Base-by-base conservation (phyloP, 2,329 filamentous ascomycete genomes). In the Xylogone sp. region DNA sequence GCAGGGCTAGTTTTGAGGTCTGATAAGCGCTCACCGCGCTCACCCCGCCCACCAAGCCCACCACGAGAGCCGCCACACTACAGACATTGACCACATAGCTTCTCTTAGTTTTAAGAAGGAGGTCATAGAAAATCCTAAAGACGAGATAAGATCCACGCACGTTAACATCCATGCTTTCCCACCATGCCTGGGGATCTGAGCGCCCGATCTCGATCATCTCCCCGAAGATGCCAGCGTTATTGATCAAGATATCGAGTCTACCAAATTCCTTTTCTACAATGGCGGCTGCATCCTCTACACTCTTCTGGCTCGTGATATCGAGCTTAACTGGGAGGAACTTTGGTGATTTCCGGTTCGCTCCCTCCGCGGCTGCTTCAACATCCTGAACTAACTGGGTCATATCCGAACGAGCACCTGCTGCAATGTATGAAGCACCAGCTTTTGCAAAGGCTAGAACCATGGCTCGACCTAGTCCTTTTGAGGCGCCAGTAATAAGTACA, bases 401-500 rank as follows among this genome's bases (percentile, higher is more conserved):
- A 4, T 67, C 59, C 2, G 75, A 78, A 20, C 82, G 75, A 1
- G 79, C 81, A 6, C 68, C 74, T 19, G 85, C 68, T n/a, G 75
- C 75, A 50, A 86, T 79, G 22, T 67, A 63, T 0, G 74, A 70
- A 24, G 74, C 76, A 4, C 77, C 76, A 3, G 81, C 79, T 57
- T 68, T 68, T 19, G 80, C 81, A 58, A 75, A 85, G 9, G 77
- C 74, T 16, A 78, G 60, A 1, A 79, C 80, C 3, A 75, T 78
- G 16, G 74, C 71, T 2, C 69, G 69, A 5, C 82, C 81, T 34
- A 83, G 74, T 2, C 80, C 79, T 42, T 74, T 75, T 2, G 75
- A 77, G 0, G 75, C 79, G 8, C 81, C 82, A 0, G 74, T 80
- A 47, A 85, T 74, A 52, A 86, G 70, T 44, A 74, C 64, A 7